phyloP scores from a whole-genome alignment of 2,329 filamentous ascomycete species.

The Endoconidiophora polonica region DNA sequence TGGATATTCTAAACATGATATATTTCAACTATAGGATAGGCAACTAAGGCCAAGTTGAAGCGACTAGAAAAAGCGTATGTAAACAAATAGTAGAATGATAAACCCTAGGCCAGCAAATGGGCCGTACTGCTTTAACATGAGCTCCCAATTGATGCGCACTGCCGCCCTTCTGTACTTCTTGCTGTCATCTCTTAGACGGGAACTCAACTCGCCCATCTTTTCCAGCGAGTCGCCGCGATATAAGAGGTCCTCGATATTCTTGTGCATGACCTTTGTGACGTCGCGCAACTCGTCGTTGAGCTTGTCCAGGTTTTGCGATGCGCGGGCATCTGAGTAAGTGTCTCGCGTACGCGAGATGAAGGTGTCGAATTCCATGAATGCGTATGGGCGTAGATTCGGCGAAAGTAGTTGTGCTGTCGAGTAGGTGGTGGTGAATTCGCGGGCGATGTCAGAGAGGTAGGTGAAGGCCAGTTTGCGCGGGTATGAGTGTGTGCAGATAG shows the following conservation, averaged over 20 bases:
- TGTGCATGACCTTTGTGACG: constrained; percentile 98
- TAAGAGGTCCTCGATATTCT: constrained; percentile 96
- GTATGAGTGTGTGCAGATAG: constrained; percentile 85
- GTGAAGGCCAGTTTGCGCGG: constrained; percentile 97
- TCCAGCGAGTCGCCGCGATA: constrained; percentile 91
- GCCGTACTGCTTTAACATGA: constrained; percentile 91
- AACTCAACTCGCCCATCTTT: constrained; percentile 91
- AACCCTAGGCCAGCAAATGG: constrained; percentile 70
- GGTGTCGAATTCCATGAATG: constrained; percentile 94
- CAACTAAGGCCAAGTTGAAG: too few species aligned
- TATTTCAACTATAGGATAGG: too few species aligned
- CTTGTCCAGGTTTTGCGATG: constrained; percentile 82
- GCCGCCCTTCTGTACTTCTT: constrained; percentile 88
- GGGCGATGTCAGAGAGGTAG: constrained; percentile 81
- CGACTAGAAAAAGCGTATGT: constrained; percentile 74
- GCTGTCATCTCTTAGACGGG: constrained; percentile 73
- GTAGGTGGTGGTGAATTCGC: constrained; percentile 84
- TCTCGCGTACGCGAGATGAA: constrained; percentile 89
- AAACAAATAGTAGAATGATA: constrained; percentile 73
- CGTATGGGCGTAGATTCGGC: constrained; percentile 70
- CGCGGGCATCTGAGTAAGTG: constrained; percentile 83
- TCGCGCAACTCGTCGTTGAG: constrained; percentile 94
- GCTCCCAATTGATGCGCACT: constrained; percentile 93
- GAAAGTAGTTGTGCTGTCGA: constrained; percentile 54
- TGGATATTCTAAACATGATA: too few species aligned